Evolutionary conservation across 2,329 filamentous ascomycete genomes (phyloP).

Genomic region (Macrophomina pseudophaseolina): DNA sequence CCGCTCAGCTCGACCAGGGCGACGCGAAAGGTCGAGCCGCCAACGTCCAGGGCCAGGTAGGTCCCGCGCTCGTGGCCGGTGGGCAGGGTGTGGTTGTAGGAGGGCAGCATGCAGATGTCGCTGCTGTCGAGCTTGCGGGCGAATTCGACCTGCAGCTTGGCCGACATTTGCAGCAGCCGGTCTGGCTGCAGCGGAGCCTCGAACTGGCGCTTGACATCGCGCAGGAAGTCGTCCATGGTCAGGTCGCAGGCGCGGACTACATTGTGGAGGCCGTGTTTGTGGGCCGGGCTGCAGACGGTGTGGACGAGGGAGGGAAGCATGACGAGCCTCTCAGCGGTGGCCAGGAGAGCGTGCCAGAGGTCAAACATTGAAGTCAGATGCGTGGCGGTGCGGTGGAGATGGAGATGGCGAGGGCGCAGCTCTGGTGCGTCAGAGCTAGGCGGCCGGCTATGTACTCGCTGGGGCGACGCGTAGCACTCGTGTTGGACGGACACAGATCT

Average conservation of each 20-base stretch:
- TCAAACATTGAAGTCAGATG: constrained; percentile 8
- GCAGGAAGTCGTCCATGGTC: constrained; percentile 55
- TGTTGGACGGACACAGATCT: constrained; percentile 29
- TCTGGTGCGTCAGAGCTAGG: constrained; percentile 19
- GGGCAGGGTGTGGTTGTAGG: constrained; percentile 66
- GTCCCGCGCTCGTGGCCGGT: constrained; percentile 64
- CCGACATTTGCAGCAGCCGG: constrained; percentile 52
- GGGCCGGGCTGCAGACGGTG: constrained; percentile 38
- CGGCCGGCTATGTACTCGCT: background rate
- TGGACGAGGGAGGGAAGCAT: constrained; percentile 49
- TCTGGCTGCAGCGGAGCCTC: constrained; percentile 50
- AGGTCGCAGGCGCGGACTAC: constrained; percentile 48
- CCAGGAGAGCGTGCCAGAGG: constrained; percentile 11
- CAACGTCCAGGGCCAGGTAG: constrained; percentile 67
- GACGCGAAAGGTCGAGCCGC: constrained; percentile 69
- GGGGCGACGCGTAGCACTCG: constrained; percentile 1
- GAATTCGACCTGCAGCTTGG: constrained; percentile 57
- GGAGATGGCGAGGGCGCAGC: constrained; percentile 24
- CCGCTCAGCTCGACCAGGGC: constrained; percentile 63
- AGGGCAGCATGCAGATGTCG: constrained; percentile 68
- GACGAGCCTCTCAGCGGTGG: constrained; percentile 22
- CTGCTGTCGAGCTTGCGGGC: constrained; percentile 59
- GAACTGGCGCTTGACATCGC: constrained; percentile 50
- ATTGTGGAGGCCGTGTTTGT: constrained; percentile 38
- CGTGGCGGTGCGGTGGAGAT: constrained; percentile 5